Base-by-base conservation (phyloP, 768 basidiomycete species). In the Trametes cingulata region DNA sequence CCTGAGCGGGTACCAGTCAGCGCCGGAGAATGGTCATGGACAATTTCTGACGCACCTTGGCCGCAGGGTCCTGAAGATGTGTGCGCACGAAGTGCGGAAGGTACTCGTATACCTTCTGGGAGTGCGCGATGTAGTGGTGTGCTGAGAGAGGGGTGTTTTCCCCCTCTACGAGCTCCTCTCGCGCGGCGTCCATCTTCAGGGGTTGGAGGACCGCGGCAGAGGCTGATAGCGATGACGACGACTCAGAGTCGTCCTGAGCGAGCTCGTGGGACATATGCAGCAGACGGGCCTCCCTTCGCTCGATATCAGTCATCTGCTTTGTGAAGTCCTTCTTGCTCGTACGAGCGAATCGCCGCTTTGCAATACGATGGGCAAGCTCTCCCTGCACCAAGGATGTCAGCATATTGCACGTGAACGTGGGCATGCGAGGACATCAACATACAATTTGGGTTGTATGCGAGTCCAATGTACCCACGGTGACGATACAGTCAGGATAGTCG, bases 391-490 rank as follows among this genome's bases (percentile, higher is more conserved):
- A 35, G 13, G 20, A 17, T 40, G 14, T n/a, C n/a, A n/a, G n/a
- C n/a, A n/a, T 36, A 29, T 7, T 48, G n/a, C n/a, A n/a, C n/a
- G 12, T 36, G 25, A 12, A 29, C 9, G n/a, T 14, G 4, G 29
- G 13, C 22, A 27, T n/a, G 25, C 46, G 24, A 35, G 14, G 35
- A 10, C 5, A 14, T 24, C 24, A 0, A 64, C 70, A 39, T 48
- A 73, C 72, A 2, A 45, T 60, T 42, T 72, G 67, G 2, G 71
- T 71, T 9, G 51, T 63, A 27, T 64, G 67, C 0, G 45, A 58
- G 13, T 73, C 73, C 1, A 59, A 53, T 9, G 71, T 67, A 2
- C 72, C 72, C 13, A 47, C 36, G 0, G 17, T 5, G 1, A 35
- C 43, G 19, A 72, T 68, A 3, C 47, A 55, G 3, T 1, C 0